phyloP scores from a whole-genome alignment of 139 green algal genomes.

The Asterochloris erici region DNA sequence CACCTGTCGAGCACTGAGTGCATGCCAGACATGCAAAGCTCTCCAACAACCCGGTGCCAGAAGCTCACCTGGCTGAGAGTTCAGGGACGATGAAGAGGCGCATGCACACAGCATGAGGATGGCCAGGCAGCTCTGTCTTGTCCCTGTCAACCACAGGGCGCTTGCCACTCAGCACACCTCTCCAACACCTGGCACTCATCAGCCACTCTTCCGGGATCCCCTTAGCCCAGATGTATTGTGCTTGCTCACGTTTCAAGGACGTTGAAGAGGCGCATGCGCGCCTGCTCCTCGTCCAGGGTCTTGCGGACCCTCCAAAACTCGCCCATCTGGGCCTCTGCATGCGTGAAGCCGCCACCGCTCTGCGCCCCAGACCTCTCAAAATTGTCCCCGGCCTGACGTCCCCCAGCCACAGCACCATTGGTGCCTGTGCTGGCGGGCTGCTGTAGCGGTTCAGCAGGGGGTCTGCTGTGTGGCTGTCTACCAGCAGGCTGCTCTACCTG shows the following conservation, averaged over 20 bases:
- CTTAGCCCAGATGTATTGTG: slow-evolving; percentile 67
- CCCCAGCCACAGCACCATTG: too few species aligned
- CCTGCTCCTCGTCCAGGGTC: slow-evolving; percentile 3
- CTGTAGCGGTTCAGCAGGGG: neutral
- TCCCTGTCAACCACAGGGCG: neutral
- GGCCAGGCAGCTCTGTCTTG: neutral
- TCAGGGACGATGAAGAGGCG: too few species aligned
- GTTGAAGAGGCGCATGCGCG: slow-evolving; percentile 32
- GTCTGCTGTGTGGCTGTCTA: neutral
- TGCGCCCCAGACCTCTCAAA: too few species aligned
- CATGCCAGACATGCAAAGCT: too few species aligned
- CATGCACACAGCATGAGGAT: neutral
- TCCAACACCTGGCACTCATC: neutral
- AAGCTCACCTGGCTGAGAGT: neutral
- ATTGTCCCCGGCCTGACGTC: too few species aligned
- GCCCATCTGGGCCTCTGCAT: slow-evolving; percentile 12
- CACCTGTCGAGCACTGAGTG: too few species aligned
- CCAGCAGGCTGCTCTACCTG: neutral
- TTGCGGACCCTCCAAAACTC: slow-evolving; percentile 10
- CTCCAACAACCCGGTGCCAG: neutral
- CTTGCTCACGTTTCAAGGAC: slow-evolving; percentile 85
- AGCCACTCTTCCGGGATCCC: neutral
- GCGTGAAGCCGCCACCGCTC: neutral
- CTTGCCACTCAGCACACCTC: neutral
- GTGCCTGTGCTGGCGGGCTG: neutral